Evolutionary conservation across 495 filamentous ascomycete genomes (phyloP), one percentile per base, ranked within the genome.

Genomic region (Glarea lozoyensis): DNA sequence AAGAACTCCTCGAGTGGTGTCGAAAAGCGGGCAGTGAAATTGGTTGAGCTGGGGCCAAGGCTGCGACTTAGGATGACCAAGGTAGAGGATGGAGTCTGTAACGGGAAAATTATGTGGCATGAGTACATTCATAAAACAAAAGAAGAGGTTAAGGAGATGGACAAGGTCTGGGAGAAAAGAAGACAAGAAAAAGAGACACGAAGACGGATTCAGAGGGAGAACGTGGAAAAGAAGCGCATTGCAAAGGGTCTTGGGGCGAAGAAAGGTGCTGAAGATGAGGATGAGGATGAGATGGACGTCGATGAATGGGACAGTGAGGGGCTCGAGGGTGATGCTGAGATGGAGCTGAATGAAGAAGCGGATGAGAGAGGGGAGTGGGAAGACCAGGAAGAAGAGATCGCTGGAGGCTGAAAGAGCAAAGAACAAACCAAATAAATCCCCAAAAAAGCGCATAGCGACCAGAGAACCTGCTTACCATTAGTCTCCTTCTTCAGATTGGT

Each of bases 71-170:
- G 90, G 31, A 73, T 99, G 75, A 82, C 83, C 40, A 97, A 99
- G 64, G 89, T 99, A 10, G 92, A 99, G 59, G 93, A 97, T 49
- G 93, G 88, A 12, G 60, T 97, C 10, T 96, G 88, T 55, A 74
- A 77, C 23, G 92, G 92, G 29, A 89, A 86, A 63, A 74, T 95
- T 24, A 84, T 99, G 83, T 97, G 93, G 92, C 93, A 99, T 63
- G 88, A 95, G 55, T 92, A 81, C 54, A 73, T 95, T 42, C 72
- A 74, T 53, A 99, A 97, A 70, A 79, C 81, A 1, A 77, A 75
- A 50, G 68, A 76, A 27, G 92, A 97, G 57, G 64, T 86, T 32
- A 75, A 76, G 57, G 72, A 78, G 40, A 60, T 94, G 53, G 87
- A 97, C 52, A 67, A 78, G 65, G 73, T 73, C 53, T 95, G 92